Percentiles rank a stretch among this genome's conserved stretches.
Conservation (phyloP, 768 basidiomycete species). For the Dentipellis fragilis region DNA sequence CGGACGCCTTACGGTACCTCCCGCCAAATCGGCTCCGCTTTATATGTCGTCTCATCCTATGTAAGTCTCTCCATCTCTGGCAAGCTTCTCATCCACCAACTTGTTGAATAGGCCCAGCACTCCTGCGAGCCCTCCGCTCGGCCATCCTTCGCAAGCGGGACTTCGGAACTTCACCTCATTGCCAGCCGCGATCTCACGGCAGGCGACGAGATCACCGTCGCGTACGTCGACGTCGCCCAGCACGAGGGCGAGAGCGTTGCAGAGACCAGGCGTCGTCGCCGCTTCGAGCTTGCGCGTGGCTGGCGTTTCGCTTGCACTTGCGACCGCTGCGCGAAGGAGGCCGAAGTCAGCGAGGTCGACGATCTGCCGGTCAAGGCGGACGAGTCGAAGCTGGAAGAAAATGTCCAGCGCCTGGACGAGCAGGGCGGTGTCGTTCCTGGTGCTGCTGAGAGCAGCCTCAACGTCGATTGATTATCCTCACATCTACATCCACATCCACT, state of each 20-base stretch:
- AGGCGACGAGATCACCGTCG: constrained; percentile 68
- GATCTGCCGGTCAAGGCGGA: constrained; percentile 30
- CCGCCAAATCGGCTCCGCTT: constrained; percentile 64
- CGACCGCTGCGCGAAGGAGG: constrained; percentile 52
- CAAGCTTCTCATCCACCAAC: neutral
- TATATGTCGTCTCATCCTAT: constrained; percentile 74
- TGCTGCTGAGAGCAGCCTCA: neutral
- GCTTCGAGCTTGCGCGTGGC: constrained; percentile 67
- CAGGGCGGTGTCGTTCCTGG: neutral
- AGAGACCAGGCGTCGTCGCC: constrained; percentile 53
- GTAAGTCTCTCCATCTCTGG: constrained; percentile 20
- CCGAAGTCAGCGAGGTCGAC: constrained; percentile 13
- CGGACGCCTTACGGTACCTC: constrained; percentile 70
- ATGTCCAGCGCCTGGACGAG: constrained; percentile 18
- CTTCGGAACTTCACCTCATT: constrained; percentile 59
- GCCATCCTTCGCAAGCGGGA: constrained; percentile 56
- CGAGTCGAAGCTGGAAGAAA: constrained; percentile 37
- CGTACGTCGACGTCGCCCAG: constrained; percentile 63
- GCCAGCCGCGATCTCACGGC: constrained; percentile 57
- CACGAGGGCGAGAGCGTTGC: constrained; percentile 39
- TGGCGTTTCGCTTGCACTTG: constrained; percentile 79
- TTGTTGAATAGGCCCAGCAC: constrained; percentile 42
- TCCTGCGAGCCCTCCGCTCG: constrained; percentile 63
- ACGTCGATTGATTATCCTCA: neutral
- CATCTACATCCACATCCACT: too few species aligned